Evolutionary conservation across 352 stramenopile genomes (phyloP).

Genomic region (Pythium coloratum): DNA sequence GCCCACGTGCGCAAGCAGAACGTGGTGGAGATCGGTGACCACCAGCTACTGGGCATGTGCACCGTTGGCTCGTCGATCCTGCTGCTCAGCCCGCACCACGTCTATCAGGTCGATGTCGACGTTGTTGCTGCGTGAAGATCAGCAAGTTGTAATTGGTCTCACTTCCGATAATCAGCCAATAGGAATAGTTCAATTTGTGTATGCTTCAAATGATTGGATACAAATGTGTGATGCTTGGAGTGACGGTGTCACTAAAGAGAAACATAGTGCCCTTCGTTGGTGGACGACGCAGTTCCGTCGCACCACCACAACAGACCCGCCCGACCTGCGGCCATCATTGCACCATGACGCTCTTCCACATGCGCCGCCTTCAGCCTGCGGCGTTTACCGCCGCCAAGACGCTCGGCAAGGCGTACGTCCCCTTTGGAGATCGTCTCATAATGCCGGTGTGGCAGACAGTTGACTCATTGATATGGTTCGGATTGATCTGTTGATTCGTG

Average conservation of each 20-base stretch:
- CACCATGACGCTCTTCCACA: conserved; percentile 62
- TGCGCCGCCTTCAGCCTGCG: conserved; percentile 63
- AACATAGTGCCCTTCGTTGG: conserved; percentile 25
- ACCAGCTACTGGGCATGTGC: conserved; percentile 62
- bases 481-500: background rate
- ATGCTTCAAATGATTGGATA: conserved; percentile 10
- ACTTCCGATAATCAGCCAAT: background rate
- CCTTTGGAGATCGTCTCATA: background rate
- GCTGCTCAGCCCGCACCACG: conserved; percentile 50
- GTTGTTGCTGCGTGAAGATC: background rate
- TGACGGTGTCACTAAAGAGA: conserved; percentile 28
- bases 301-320: conserved; percentile 2
- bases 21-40: conserved; percentile 67
- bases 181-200: background rate
- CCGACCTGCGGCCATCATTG: conserved; percentile 13
- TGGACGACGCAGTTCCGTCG: conserved; percentile 10
- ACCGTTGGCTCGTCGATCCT: conserved; percentile 47
- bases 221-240: background rate
- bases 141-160: conserved; percentile 3
- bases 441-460: background rate
- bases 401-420: conserved; percentile 21
- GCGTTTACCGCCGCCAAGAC: conserved; percentile 30
- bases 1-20: conserved; percentile 62
- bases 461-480: background rate
- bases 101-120: conserved; percentile 26